Base-by-base conservation (phyloP, 1,139 yeast species). In the Ogataea hybrid region DNA sequence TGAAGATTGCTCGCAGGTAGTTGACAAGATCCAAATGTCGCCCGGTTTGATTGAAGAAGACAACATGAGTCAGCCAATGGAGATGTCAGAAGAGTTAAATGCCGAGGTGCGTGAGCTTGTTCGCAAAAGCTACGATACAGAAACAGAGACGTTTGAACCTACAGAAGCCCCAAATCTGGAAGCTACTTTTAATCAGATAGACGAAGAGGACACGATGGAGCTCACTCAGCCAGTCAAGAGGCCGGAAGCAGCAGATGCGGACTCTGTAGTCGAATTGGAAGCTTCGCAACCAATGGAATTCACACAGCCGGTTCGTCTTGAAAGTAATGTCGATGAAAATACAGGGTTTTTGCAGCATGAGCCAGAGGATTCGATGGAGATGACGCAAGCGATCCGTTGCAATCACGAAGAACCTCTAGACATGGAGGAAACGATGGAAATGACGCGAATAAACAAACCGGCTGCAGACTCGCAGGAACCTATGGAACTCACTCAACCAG, bases 1-100 rank as follows among this genome's bases (percentile, higher is more conserved):
- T 12, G 47, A 34, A 11, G 46, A 49, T 9, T 46, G 41, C 32
- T 51, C 53, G 4, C 53, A 50, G 36, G 43, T 45, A 2, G 25
- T 55, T 7, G 44, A 46, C 12, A 42, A 32, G 14, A 43, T 47
- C 14, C 39, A 35, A 25, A 11, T 40, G 8, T 25, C 30, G 6
- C 7, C 39, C 10, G 37, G 32, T 8, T 28, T 27, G 10, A 41
- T 49, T 15, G 51, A 48, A 31, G 58, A 55, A 29, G 58, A 54
- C 17, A 45, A 49, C 22, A 37, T 47, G 21, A 53, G 57, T 5
- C 58, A 54, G 34, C 54, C 59, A 4, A 56, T 57, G 59, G 60
- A 57, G 27, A 44, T 55, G 48, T 52, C 58, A 10, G 42, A 49
- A 15, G 60, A 54, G 28, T 23, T 52, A 23, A 49, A 54, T 10